phyloP scores from a whole-genome alignment of 2,329 filamentous ascomycete genomes.

The Ophiostoma montium region DNA sequence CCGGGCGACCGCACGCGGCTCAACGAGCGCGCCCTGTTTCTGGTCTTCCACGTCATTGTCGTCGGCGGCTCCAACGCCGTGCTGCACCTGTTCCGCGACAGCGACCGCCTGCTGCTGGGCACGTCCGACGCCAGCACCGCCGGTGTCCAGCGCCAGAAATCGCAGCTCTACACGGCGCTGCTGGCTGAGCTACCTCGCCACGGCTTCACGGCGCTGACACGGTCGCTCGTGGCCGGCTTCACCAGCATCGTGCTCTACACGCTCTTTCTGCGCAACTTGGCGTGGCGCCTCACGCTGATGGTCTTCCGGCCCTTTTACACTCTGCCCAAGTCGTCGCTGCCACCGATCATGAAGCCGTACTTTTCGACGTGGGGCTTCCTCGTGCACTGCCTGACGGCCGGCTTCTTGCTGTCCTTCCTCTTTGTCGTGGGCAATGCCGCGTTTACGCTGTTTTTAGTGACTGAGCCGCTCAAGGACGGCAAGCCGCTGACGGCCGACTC shows the following conservation, averaged over 20 bases:
- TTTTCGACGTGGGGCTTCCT: slow-evolving; percentile 35
- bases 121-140: too few relatives aligned
- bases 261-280: slow-evolving; percentile 42
- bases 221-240: slow-evolving; percentile 26
- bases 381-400: slow-evolving; percentile 43
- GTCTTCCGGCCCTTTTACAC: slow-evolving; percentile 62
- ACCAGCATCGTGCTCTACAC: slow-evolving; percentile 46
- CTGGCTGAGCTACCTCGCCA: slow-evolving; percentile 26
- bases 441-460: slow-evolving; percentile 68
- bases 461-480: slow-evolving; percentile 71
- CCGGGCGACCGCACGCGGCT: slow-evolving; percentile 58
- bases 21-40: slow-evolving; percentile 76
- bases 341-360: slow-evolving; percentile 43
- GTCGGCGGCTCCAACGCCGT: slow-evolving; percentile 57
- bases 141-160: too few relatives aligned
- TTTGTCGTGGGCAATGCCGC: slow-evolving; percentile 67
- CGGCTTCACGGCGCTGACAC: slow-evolving; percentile 24
- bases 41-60: slow-evolving; percentile 55
- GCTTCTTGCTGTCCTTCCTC: slow-evolving; percentile 51
- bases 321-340: slow-evolving; percentile 56
- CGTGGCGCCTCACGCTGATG: slow-evolving; percentile 56
- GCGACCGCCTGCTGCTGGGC: slow-evolving; percentile 49
- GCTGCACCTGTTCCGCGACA: slow-evolving; percentile 57
- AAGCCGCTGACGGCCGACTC: slow-evolving; percentile 71
- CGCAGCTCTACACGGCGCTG: slow-evolving; percentile 15